A percentile compares a stretch with the other conserved stretches of the same genome.
Evolutionary conservation across 805 yeast genomes (phyloP).

Genomic region (Metahyphopichia silvanorum): DNA sequence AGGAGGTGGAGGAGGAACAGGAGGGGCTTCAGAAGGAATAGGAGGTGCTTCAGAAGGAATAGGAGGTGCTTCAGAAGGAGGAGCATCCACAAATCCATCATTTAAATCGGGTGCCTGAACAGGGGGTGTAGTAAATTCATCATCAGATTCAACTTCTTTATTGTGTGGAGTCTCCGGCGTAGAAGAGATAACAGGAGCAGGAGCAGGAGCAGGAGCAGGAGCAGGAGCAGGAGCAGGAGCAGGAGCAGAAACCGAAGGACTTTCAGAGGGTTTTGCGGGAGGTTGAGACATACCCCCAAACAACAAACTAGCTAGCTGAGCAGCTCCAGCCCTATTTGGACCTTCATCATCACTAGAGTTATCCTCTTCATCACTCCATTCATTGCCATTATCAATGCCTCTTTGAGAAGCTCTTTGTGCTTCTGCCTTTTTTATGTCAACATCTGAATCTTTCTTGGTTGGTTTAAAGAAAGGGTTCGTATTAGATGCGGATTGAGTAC

Average conservation of each 20-base stretch:
- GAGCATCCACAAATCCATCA: constrained; percentile 20
- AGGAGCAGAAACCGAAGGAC: constrained; percentile 1
- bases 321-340: constrained; percentile 51
- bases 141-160: too few relatives aligned
- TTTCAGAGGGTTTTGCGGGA: constrained; percentile 15
- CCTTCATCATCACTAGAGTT: constrained; percentile 47
- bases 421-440: constrained; percentile 59
- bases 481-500: constrained; percentile 11
- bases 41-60: constrained; percentile 12
- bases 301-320: constrained; percentile 51
- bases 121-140: constrained; percentile 2
- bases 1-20: constrained; percentile 14
- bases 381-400: constrained; percentile 43
- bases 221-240: constrained; percentile 1
- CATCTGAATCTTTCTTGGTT: constrained; percentile 16
- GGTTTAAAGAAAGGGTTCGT: constrained; percentile 64
- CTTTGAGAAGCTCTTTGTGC: constrained; percentile 74
- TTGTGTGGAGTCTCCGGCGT: constrained; percentile 3
- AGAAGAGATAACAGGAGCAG: constrained; percentile 6
- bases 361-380: constrained; percentile 45
- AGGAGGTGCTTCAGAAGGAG: constrained; percentile 3
- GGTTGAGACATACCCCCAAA: constrained; percentile 51
- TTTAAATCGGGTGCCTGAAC: constrained; percentile 4
- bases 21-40: constrained; percentile 17
- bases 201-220: constrained; percentile 5